Evolutionary conservation across 2,329 filamentous ascomycete species (phyloP).

Genomic region (Penicillium palitans): DNA sequence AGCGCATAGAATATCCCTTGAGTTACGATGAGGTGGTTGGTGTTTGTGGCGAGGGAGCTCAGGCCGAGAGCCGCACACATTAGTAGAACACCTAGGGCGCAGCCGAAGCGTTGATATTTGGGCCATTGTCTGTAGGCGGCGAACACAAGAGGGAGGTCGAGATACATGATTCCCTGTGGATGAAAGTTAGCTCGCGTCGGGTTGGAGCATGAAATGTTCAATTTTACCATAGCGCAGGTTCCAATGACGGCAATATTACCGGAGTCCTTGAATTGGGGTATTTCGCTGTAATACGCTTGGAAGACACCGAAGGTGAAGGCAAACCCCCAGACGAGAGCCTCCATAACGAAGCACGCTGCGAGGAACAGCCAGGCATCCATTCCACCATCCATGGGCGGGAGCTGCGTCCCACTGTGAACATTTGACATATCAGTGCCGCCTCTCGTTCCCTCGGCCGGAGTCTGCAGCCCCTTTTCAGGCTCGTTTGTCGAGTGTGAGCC

Average conservation of each 20-base stretch:
- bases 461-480: constrained; percentile 3
- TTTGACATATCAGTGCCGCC: not conserved
- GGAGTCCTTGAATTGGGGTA: constrained; percentile 18
- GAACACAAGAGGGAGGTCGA: constrained; percentile 20
- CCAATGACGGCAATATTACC: constrained; percentile 23
- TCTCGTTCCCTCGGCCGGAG: not conserved
- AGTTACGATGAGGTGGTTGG: constrained; percentile 23
- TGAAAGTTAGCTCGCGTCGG: too few relatives aligned
- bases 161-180: not conserved
- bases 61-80: constrained; percentile 27
- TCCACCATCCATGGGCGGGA: constrained; percentile 40
- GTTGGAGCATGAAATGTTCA: not conserved
- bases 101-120: constrained; percentile 17
- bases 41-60: constrained; percentile 25
- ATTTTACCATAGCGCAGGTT: constrained; percentile 20
- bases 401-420: not conserved
- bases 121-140: constrained; percentile 18
- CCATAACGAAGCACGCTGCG: constrained; percentile 53
- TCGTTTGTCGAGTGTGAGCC: not conserved
- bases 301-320: constrained; percentile 24
- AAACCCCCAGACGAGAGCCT: constrained; percentile 56
- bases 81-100: constrained; percentile 21
- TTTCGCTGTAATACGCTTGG: constrained; percentile 28
- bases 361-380: constrained; percentile 50
- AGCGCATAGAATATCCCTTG: constrained; percentile 37